Conservation (phyloP, 768 basidiomycete genomes). For the Paxillus involutus region DNA sequence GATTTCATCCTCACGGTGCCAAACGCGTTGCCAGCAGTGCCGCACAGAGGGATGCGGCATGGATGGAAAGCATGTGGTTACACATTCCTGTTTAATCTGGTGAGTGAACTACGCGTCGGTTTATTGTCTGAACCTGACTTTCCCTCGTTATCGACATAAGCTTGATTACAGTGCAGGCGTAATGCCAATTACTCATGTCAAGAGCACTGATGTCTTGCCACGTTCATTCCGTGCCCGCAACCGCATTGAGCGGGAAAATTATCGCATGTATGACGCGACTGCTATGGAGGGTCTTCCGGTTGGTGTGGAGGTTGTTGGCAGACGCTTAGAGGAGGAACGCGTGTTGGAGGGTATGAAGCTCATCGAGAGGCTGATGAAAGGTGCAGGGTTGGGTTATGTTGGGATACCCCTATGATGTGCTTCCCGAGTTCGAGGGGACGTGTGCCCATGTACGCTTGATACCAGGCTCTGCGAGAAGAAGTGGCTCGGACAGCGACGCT, state of each 20-base stretch:
- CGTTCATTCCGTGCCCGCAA: slow-evolving; percentile 30
- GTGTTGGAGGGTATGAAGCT: slow-evolving; percentile 47
- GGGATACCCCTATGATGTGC: slow-evolving; percentile 21
- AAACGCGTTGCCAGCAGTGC: slow-evolving; percentile 59
- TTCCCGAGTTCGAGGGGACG: no score
- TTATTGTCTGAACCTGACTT: neutral
- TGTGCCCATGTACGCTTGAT: no score
- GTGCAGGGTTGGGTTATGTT: slow-evolving; percentile 21
- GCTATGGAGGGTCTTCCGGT: slow-evolving; percentile 47
- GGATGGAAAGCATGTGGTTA: slow-evolving; percentile 61
- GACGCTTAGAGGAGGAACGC: slow-evolving; percentile 47
- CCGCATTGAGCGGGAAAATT: slow-evolving; percentile 38
- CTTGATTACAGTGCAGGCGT: slow-evolving; percentile 46
- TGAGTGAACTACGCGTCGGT: slow-evolving; percentile 26
- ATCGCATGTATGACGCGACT: slow-evolving; percentile 39
- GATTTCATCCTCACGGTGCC: slow-evolving; percentile 67
- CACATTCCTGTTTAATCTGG: slow-evolving; percentile 68
- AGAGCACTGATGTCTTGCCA: slow-evolving; percentile 32
- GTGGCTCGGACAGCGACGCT: no score
- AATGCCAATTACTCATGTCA: slow-evolving; percentile 44
- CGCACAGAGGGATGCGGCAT: slow-evolving; percentile 51
- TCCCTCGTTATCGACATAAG: slow-evolving; percentile 15
- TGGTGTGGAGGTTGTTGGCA: slow-evolving; percentile 43
- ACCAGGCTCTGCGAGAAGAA: no score
- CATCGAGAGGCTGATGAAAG: slow-evolving; percentile 30